These are phyloP conservation scores for Chrysoporthe puriensis DNA, from an alignment of 2,329 filamentous ascomycete species.

Conservation along the genomic window DNA sequence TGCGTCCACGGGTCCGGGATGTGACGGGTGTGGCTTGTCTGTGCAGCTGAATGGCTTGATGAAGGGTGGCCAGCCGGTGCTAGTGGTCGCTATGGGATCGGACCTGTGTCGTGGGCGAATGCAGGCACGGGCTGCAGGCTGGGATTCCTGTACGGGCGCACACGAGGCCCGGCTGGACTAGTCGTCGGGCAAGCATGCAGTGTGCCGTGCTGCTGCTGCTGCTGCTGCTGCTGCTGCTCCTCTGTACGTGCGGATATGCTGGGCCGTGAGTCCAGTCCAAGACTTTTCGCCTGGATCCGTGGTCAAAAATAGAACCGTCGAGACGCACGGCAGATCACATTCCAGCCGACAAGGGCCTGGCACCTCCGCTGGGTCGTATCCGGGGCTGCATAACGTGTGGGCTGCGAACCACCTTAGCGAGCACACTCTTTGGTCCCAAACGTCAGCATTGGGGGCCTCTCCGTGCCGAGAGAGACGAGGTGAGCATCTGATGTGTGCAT, in stretches of 20 bases:
- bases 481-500: neutral
- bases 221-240: too few species aligned
- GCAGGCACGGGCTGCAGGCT: conserved; percentile 8
- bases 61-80: neutral
- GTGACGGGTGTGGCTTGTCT: conserved; percentile 19
- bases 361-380: neutral
- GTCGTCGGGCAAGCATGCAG: neutral
- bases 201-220: too few species aligned
- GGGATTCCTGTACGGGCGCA: neutral
- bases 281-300: neutral
- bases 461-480: neutral
- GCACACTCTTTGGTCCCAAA: neutral
- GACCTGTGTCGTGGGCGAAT: conserved; percentile 5
- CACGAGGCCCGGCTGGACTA: neutral
- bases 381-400: neutral
- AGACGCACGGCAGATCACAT: conserved; percentile 21
- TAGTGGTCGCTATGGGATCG: conserved; percentile 1
- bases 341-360: conserved; percentile 1
- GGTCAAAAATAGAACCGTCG: conserved; percentile 21
- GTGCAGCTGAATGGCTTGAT: conserved; percentile 4
- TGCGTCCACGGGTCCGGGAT: conserved; percentile 8
- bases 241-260: too few species aligned
- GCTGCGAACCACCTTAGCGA: conserved; percentile 9
- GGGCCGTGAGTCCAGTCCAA: neutral
- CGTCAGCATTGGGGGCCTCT: conserved; percentile 1